These are phyloP conservation scores for Dryas alaskensis DNA, from an alignment of 306 rosid species.

Conservation along the genomic window DNA sequence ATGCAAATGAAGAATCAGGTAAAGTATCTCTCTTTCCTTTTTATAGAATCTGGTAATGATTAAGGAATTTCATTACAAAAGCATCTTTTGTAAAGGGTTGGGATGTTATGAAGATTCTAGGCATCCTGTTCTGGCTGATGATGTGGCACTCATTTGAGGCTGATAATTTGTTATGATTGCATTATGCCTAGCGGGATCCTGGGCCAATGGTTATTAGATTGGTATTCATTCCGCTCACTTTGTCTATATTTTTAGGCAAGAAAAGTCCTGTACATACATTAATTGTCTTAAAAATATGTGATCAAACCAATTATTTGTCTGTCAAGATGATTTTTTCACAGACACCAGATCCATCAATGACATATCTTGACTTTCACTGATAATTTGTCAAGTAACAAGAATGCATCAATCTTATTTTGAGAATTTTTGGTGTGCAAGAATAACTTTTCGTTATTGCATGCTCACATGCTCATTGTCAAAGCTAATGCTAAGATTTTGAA, in stretches of 20 bases:
- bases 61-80: neutral
- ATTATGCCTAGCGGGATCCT: neutral
- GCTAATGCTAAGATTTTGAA: constrained; percentile 12
- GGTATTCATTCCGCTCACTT: neutral
- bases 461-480: neutral
- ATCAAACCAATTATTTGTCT: neutral
- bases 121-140: neutral
- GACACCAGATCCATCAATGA: neutral
- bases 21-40: constrained; percentile 11
- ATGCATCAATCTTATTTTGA: neutral
- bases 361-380: neutral
- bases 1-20: constrained; percentile 93
- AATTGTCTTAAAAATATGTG: neutral
- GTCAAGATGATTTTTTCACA: neutral
- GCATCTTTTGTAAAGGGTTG: neutral
- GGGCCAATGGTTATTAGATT: neutral
- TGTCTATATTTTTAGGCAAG: neutral
- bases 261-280: neutral
- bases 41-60: neutral
- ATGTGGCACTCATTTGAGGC: neutral
- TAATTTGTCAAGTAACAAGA: constrained; percentile 1
- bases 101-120: neutral
- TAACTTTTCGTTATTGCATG: neutral
- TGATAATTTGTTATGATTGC: neutral
- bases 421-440: constrained; percentile 1